Percentiles rank a stretch among this genome's conserved stretches.
phyloP scores from a whole-genome alignment of 2,329 filamentous ascomycete species.

The Beauveria pseudobassiana region DNA sequence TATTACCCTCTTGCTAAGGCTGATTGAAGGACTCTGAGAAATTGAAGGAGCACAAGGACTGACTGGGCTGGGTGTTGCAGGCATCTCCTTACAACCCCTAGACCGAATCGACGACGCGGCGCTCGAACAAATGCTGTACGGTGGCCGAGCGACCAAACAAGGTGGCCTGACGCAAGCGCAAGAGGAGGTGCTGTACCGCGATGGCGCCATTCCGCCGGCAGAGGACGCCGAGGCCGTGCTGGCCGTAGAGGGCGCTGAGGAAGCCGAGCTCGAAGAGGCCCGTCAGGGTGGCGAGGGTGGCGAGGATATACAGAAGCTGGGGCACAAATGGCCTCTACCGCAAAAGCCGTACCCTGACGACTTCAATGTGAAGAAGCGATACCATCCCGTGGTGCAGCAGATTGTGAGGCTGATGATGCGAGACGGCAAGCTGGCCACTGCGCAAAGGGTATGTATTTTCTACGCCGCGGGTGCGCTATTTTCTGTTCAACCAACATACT shows the following conservation, averaged over 20 bases:
- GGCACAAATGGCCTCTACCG: constrained; percentile 75
- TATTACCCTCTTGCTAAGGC: neutral
- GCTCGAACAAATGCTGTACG: constrained; percentile 30
- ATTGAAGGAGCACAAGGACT: constrained; percentile 11
- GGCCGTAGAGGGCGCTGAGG: constrained; percentile 17
- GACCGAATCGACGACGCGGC: constrained; percentile 27
- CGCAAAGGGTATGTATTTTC: constrained; percentile 64
- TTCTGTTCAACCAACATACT: neutral
- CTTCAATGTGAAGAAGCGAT: constrained; percentile 67
- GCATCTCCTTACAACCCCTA: constrained; percentile 13
- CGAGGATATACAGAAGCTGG: constrained; percentile 29
- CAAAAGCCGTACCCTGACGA: constrained; percentile 54
- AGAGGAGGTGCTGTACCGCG: constrained; percentile 34
- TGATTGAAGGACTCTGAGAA: neutral
- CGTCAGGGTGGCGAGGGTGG: neutral
- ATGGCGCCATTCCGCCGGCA: constrained; percentile 32
- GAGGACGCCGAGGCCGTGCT: constrained; percentile 25
- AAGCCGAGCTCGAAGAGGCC: constrained; percentile 3
- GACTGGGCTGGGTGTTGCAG: constrained; percentile 9
- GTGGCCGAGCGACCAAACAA: constrained; percentile 24
- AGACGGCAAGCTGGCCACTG: constrained; percentile 81
- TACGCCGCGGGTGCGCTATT: neutral
- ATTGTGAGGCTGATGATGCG: constrained; percentile 86
- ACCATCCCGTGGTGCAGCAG: constrained; percentile 78
- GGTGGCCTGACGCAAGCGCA: constrained; percentile 35